Evolutionary conservation across 1,139 yeast genomes (phyloP).

Genomic region (Kurtzmaniella quercitrusa): DNA sequence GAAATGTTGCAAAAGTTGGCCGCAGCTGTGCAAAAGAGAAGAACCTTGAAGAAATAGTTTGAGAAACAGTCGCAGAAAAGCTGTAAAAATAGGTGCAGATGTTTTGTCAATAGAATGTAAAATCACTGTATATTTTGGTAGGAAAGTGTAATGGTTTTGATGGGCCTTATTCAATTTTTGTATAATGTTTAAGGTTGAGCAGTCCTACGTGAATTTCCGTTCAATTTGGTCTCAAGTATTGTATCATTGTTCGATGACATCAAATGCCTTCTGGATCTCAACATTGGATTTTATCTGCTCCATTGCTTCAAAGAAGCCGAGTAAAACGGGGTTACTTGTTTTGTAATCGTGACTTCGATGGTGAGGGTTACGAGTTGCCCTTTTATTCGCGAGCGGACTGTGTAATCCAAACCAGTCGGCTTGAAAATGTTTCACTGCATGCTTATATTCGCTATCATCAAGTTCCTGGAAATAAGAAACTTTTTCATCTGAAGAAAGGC

Average conservation of each 20-base stretch:
- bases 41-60: constrained; percentile 31
- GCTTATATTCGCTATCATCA: constrained; percentile 41
- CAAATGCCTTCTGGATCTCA: constrained; percentile 11
- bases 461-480: constrained; percentile 41
- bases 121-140: too few species aligned
- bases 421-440: constrained; percentile 56
- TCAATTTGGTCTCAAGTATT: too few species aligned
- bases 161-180: too few species aligned
- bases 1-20: constrained; percentile 68
- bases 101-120: too few species aligned
- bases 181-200: too few species aligned
- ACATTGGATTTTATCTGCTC: constrained; percentile 11
- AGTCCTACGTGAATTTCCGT: too few species aligned
- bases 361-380: constrained; percentile 59
- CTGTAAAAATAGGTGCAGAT: not conserved
- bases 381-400: constrained; percentile 37
- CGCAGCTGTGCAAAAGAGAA: constrained; percentile 74
- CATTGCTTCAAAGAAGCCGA: constrained; percentile 17
- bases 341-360: constrained; percentile 41
- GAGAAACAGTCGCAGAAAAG: not conserved
- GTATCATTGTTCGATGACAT: too few species aligned
- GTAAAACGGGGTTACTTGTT: constrained; percentile 22
- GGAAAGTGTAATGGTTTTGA: too few species aligned
- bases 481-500: constrained; percentile 14
- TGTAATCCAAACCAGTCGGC: constrained; percentile 60